These are phyloP conservation scores for Gryganskiella cystojenkinii DNA, from an alignment of 192 early-diverging fungal genomes.

Conservation along the genomic window DNA sequence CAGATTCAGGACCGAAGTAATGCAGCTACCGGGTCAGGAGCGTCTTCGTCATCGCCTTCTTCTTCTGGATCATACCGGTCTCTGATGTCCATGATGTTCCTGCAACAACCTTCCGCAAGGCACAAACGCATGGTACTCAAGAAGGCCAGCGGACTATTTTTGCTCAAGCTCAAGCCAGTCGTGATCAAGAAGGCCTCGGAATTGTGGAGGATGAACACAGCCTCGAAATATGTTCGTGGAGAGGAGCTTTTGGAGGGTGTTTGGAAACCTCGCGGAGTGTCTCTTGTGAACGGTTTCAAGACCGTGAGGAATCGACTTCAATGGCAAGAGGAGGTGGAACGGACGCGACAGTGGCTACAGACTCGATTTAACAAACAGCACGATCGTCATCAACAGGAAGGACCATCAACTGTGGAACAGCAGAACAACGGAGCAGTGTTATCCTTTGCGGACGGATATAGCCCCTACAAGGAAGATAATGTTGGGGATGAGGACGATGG, in stretches of 20 bases:
- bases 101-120: constrained; percentile 26
- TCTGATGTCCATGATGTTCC: constrained; percentile 8
- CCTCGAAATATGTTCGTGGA: constrained; percentile 75
- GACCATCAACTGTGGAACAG: neutral
- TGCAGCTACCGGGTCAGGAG: constrained; percentile 36
- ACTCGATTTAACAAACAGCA: constrained; percentile 20
- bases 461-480: neutral
- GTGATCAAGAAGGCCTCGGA: constrained; percentile 64
- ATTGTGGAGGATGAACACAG: constrained; percentile 80
- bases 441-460: neutral
- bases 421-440: neutral
- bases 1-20: constrained; percentile 69
- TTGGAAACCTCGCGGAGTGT: constrained; percentile 80
- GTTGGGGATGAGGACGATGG: neutral
- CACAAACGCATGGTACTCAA: constrained; percentile 29
- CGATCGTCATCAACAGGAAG: neutral
- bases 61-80: constrained; percentile 21
- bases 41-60: constrained; percentile 13
- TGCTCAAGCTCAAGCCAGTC: constrained; percentile 68
- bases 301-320: constrained; percentile 48
- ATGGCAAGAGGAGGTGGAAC: constrained; percentile 50
- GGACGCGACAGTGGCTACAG: constrained; percentile 54
- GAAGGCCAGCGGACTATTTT: constrained; percentile 69
- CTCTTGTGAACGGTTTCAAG: constrained; percentile 68
- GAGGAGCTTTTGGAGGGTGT: constrained; percentile 69